Percentiles rank a stretch among this genome's conserved stretches.
Conservation (phyloP, 1,139 yeast genomes). For the Yamadazyma membranifaciens region DNA sequence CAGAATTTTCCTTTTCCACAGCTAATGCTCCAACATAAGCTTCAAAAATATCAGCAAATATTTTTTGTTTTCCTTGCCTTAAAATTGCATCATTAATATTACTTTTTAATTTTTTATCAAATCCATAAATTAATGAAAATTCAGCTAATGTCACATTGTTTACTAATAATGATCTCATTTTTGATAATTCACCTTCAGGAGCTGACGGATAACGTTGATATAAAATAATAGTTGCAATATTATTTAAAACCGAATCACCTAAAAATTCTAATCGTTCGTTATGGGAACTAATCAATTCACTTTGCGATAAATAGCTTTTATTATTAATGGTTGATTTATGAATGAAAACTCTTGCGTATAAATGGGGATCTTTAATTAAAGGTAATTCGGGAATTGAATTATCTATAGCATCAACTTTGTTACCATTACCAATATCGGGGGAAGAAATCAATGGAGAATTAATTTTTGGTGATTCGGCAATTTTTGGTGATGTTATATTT, state of each 20-base stretch:
- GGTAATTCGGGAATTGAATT: slow-evolving; percentile 63
- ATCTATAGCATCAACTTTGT: neutral
- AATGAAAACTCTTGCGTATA: slow-evolving; percentile 71
- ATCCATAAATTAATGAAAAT: slow-evolving; percentile 70
- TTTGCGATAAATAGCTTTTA: slow-evolving; percentile 52
- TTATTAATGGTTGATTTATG: slow-evolving; percentile 74
- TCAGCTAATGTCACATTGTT: slow-evolving; percentile 71
- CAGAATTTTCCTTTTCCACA: slow-evolving; percentile 47
- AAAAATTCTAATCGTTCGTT: slow-evolving; percentile 91
- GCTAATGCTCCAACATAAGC: slow-evolving; percentile 88
- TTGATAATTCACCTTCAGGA: slow-evolving; percentile 80
- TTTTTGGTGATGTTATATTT: neutral
- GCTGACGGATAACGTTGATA: slow-evolving; percentile 66
- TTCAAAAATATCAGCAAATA: slow-evolving; percentile 79
- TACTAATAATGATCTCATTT: slow-evolving; percentile 67
- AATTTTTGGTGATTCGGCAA: neutral
- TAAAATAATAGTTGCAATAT: slow-evolving; percentile 65
- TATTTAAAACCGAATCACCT: slow-evolving; percentile 87
- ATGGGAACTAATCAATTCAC: slow-evolving; percentile 61
- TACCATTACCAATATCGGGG: neutral
- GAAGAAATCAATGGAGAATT: neutral
- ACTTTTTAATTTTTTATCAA: slow-evolving; percentile 58
- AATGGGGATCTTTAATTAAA: slow-evolving; percentile 53
- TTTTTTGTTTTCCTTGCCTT: slow-evolving; percentile 46
- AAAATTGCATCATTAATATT: slow-evolving; percentile 37